These are phyloP conservation scores for Begonia masoniana DNA, from an alignment of 306 rosid species.

Conservation along the genomic window DNA sequence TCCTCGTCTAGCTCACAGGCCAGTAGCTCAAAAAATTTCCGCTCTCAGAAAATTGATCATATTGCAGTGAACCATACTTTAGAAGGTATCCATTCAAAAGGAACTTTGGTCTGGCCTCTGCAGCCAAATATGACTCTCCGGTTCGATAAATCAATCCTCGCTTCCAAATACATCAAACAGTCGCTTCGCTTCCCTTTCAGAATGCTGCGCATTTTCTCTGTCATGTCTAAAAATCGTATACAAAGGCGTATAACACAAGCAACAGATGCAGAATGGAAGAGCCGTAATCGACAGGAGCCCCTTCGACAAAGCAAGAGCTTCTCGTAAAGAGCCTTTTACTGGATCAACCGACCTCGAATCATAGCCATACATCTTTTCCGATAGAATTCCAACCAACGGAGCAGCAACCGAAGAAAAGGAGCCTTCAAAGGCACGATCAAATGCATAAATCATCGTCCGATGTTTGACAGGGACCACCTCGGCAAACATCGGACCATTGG, in stretches of 20 bases:
- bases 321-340: conserved; percentile 43
- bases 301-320: conserved; percentile 84
- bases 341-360: conserved; percentile 61
- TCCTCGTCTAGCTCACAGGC: too few relatives aligned
- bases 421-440: conserved; percentile 95
- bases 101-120: too few relatives aligned
- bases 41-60: too few relatives aligned
- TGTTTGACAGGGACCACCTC: conserved; percentile 88
- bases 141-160: too few relatives aligned
- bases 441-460: conserved; percentile 93
- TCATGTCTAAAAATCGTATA: conserved; percentile 51
- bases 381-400: conserved; percentile 91
- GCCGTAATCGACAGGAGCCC: conserved; percentile 86
- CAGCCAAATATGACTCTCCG: too few relatives aligned
- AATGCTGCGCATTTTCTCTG: conserved; percentile 34
- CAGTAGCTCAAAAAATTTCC: too few relatives aligned
- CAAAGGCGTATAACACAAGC: conserved; percentile 83
- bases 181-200: conserved; percentile 35
- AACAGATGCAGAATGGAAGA: conserved; percentile 78
- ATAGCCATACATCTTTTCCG: conserved; percentile 79
- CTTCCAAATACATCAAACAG: conserved; percentile 15
- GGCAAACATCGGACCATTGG: conserved; percentile 83
- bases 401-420: conserved; percentile 90
- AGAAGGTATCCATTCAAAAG: too few relatives aligned
- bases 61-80: too few relatives aligned